Conservation (phyloP, 257 asterid genomes). For the Przewalskia tangutica region DNA sequence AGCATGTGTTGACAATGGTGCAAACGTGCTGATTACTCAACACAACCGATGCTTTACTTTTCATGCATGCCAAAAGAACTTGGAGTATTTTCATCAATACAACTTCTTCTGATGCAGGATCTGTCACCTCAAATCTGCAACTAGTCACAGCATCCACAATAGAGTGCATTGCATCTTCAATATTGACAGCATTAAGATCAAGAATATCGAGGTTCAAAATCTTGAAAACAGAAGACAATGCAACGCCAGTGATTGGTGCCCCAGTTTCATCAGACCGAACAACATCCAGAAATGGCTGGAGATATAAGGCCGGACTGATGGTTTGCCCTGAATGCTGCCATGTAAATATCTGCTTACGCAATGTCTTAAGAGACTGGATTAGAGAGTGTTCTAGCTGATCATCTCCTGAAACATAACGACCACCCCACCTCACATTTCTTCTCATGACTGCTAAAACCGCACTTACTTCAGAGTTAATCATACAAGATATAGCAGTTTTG, state of each 20-base stretch:
- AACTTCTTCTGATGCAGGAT: constrained; percentile 95
- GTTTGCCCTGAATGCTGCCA: constrained; percentile 84
- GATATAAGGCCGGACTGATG: constrained; percentile 68
- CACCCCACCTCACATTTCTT: constrained; percentile 97
- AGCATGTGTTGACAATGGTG: constrained; percentile 80
- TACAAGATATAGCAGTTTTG: constrained; percentile 65
- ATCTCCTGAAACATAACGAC: constrained; percentile 90
- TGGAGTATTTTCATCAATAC: constrained; percentile 92
- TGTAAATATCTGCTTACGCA: constrained; percentile 68
- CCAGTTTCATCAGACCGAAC: constrained; percentile 95
- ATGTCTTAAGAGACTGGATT: constrained; percentile 75
- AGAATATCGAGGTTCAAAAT: constrained; percentile 79
- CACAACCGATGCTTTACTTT: constrained; percentile 74
- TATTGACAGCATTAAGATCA: constrained; percentile 52
- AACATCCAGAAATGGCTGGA: constrained; percentile 93
- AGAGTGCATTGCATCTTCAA: constrained; percentile 84
- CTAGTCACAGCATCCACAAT: constrained; percentile 94
- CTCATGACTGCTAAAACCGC: constrained; percentile 97
- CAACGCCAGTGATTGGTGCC: constrained; percentile 88
- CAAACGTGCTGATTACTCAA: constrained; percentile 93
- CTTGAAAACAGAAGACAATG: constrained; percentile 84
- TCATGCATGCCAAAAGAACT: constrained; percentile 92
- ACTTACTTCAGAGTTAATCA: constrained; percentile 85
- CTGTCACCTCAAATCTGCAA: constrained; percentile 95
- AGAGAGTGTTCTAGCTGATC: constrained; percentile 95